Evolutionary conservation across 768 basidiomycete genomes (phyloP).

Genomic region (Kwoniella botswanensis): DNA sequence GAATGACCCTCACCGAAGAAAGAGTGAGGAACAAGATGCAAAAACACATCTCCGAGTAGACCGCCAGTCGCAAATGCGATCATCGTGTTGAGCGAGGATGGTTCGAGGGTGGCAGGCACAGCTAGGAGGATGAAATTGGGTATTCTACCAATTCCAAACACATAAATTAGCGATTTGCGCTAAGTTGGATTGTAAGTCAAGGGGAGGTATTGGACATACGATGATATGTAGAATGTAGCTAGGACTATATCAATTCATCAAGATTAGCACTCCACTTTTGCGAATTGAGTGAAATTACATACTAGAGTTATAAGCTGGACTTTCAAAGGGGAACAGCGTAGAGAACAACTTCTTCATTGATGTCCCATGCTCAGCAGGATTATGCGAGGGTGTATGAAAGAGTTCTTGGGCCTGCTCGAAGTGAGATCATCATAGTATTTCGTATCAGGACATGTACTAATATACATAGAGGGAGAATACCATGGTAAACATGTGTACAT

Average conservation of each 20-base stretch:
- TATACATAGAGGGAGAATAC: neutral
- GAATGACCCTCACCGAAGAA: slow-evolving; percentile 85
- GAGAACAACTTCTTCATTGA: slow-evolving; percentile 76
- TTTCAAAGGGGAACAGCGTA: slow-evolving; percentile 79
- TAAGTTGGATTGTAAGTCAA: neutral
- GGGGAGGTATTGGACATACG: slow-evolving; percentile 66
- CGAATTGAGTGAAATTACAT: slow-evolving; percentile 31
- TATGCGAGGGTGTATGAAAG: slow-evolving; percentile 12
- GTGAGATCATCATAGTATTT: neutral
- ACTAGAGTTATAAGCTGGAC: slow-evolving; percentile 84
- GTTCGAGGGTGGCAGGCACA: slow-evolving; percentile 85
- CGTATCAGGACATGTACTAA: neutral
- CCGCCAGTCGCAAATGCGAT: slow-evolving; percentile 94
- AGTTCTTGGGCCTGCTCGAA: slow-evolving; percentile 13
- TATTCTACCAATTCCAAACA: slow-evolving; percentile 63
- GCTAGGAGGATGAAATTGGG: slow-evolving; percentile 95
- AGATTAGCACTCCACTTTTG: slow-evolving; percentile 29
- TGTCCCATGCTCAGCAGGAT: slow-evolving; percentile 19
- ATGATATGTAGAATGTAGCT: slow-evolving; percentile 95
- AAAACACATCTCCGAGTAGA: slow-evolving; percentile 87
- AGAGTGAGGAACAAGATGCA: slow-evolving; percentile 87
- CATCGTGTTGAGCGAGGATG: slow-evolving; percentile 87
- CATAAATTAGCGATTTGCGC: slow-evolving; percentile 6
- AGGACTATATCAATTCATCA: slow-evolving; percentile 61
- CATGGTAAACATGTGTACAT: neutral